Percentiles rank a stretch among this genome's conserved stretches.
phyloP scores from a whole-genome alignment of 1,284 basidiomycete genomes.

The Leccinum fallax region DNA sequence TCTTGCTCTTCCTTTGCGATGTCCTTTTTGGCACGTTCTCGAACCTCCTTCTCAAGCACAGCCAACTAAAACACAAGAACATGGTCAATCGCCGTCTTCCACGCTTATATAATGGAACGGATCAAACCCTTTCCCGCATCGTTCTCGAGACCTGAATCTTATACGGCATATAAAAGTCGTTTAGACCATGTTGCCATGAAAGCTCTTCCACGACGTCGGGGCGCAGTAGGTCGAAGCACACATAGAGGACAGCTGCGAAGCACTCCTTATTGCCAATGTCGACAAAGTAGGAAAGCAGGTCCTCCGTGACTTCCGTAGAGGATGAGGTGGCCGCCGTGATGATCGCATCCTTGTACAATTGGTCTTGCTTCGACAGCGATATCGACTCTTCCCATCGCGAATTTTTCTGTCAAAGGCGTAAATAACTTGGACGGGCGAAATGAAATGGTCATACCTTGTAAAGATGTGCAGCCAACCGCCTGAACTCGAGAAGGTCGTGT shows the following conservation, averaged over 20 bases:
- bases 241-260: conserved; percentile 88
- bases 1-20: conserved; percentile 87
- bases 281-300: conserved; percentile 91
- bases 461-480: conserved; percentile 90
- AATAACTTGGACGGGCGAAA: conserved; percentile 3
- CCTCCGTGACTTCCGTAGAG: conserved; percentile 87
- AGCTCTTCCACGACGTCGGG: conserved; percentile 93
- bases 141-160: conserved; percentile 85
- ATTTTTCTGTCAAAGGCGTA: conserved; percentile 75
- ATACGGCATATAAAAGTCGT: conserved; percentile 97
- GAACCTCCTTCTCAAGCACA: conserved; percentile 80
- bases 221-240: conserved; percentile 92
- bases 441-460: conserved; percentile 70
- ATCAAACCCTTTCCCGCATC: conserved; percentile 63
- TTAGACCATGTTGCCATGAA: conserved; percentile 93
- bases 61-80: conserved; percentile 49
- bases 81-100: conserved; percentile 14
- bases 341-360: conserved; percentile 96
- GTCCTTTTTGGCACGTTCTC: conserved; percentile 79
- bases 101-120: conserved; percentile 2
- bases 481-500: conserved; percentile 94
- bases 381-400: conserved; percentile 94
- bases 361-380: conserved; percentile 91
- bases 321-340: conserved; percentile 86
- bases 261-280: conserved; percentile 99